Evolutionary conservation across 176 grass and related monocot genomes (phyloP).

Genomic region (Avena insularis): DNA sequence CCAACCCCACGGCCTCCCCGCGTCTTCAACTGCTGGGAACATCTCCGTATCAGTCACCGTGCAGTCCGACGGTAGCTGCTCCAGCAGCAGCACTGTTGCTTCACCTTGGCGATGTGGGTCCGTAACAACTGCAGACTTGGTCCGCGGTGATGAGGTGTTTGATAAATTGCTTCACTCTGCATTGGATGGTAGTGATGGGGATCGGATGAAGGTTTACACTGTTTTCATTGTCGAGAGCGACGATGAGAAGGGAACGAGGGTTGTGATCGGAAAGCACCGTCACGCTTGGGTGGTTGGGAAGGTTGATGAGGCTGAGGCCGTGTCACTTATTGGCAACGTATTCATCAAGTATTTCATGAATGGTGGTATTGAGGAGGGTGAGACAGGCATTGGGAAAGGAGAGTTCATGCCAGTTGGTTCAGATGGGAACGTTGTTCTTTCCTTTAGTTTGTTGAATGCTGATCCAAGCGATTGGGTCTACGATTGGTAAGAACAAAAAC

Average conservation of each 20-base stretch:
- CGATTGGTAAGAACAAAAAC: constrained; percentile 71
- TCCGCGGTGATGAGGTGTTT: constrained; percentile 51
- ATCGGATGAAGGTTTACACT: constrained; percentile 65
- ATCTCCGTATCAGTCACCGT: constrained; percentile 69
- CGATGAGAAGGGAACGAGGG: constrained; percentile 33
- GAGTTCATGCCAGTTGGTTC: constrained; percentile 94
- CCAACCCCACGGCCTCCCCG: constrained; percentile 37
- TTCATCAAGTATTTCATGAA: constrained; percentile 81
- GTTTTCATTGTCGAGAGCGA: constrained; percentile 61
- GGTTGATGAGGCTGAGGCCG: constrained; percentile 43
- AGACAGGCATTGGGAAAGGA: constrained; percentile 60
- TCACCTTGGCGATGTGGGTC: constrained; percentile 61
- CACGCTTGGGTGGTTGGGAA: constrained; percentile 83
- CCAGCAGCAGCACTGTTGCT: constrained; percentile 22
- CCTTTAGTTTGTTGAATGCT: constrained; percentile 92
- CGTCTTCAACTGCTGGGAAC: constrained; percentile 32
- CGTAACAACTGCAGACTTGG: constrained; percentile 38
- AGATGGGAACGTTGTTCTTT: constrained; percentile 83
- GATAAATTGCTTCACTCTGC: constrained; percentile 76
- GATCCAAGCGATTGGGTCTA: constrained; percentile 83
- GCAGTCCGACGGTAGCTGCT: constrained; percentile 45
- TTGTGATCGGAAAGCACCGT: constrained; percentile 79
- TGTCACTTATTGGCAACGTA: constrained; percentile 55
- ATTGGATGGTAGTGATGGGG: constrained; percentile 27
- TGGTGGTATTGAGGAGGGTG: constrained; percentile 56